Percentiles rank a stretch among this genome's conserved stretches.
Conservation (phyloP, 2,329 filamentous ascomycete species). For the Sporothrix euskadiensis region DNA sequence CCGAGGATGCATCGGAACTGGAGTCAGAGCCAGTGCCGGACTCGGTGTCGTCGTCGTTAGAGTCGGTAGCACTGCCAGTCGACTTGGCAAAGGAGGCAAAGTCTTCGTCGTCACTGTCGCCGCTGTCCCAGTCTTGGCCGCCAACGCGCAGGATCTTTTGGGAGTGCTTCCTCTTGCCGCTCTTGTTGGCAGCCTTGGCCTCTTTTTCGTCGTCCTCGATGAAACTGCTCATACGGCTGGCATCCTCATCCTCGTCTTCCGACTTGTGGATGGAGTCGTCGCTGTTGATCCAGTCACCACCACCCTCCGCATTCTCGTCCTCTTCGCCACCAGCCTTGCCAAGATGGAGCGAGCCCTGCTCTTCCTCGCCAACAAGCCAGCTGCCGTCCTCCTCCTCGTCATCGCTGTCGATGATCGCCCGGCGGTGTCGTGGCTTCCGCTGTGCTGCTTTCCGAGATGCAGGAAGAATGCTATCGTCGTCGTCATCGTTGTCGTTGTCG, state of each 20-base stretch:
- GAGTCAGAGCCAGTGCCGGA: background rate
- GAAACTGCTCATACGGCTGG: conserved; percentile 57
- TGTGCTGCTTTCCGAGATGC: conserved; percentile 31
- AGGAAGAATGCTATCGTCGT: conserved; percentile 35
- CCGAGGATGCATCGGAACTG: background rate
- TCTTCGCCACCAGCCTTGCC: conserved; percentile 73
- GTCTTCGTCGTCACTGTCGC: conserved; percentile 22
- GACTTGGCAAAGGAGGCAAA: conserved; percentile 12
- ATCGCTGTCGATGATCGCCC: conserved; percentile 65
- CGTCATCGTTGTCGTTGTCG: conserved; percentile 41
- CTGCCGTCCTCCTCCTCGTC: conserved; percentile 64
- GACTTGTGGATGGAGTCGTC: conserved; percentile 65
- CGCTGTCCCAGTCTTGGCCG: conserved; percentile 7
- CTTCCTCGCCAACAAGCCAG: conserved; percentile 73
- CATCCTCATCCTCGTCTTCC: conserved; percentile 55
- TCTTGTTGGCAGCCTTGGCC: conserved; percentile 36
- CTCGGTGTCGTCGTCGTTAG: conserved; percentile 27
- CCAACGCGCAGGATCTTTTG: background rate
- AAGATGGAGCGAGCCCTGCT: conserved; percentile 61
- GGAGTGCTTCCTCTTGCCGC: conserved; percentile 38
- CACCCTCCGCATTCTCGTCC: conserved; percentile 70
- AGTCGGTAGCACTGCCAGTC: conserved; percentile 26
- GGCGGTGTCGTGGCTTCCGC: conserved; percentile 51
- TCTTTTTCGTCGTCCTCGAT: conserved; percentile 52
- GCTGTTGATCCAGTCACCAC: conserved; percentile 73